Evolutionary conservation across 257 asterid genomes (phyloP), one percentile per base, ranked within the genome.

Genomic region (Nicotiana attenuata): DNA sequence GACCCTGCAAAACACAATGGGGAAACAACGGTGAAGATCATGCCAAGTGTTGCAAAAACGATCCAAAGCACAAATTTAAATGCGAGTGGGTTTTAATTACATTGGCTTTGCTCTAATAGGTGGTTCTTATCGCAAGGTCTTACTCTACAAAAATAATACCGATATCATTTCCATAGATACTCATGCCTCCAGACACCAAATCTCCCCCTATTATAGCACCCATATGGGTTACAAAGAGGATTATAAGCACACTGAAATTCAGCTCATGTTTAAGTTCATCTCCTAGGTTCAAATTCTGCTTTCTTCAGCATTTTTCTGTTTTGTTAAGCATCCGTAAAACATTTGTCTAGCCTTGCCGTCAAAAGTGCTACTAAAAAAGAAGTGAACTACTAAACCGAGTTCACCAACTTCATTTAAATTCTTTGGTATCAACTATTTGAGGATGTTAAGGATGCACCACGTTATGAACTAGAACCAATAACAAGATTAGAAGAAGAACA

Each of bases 1-100:
- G 78, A 24, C 66, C 65, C 83, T 59, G 68, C n/a, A 47, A 80
- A 65, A 65, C 45, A 50, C 66, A 80, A 64, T 45, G 2, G 24
- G 16, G 13, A 14, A 73, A 73, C 15, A 75, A 73, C 45, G 2
- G 17, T 50, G 16, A 75, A 17, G 45, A 50, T 50, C 45, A 71
- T 11, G 35, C 13, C 0, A 41, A 45, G 22, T 22, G 7, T 41
- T 45, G 60, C 20, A 22, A 71, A 41, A 45, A 8, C 78, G 33
- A 11, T 45, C 33, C 3, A 7, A 71, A 22, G 3, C n/a, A 50
- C 60, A 4, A 31, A 71, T 20, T 13, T 45, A 41, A 45, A 63
- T 22, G 47, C 3, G 22, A 16, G 38, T 3, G 35, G 47, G 24
- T 22, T 73, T 71, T 20, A 22, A 45, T n/a, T 45, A 14, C 4